phyloP scores from a whole-genome alignment of 805 yeast genomes.

The Candida piceae region DNA sequence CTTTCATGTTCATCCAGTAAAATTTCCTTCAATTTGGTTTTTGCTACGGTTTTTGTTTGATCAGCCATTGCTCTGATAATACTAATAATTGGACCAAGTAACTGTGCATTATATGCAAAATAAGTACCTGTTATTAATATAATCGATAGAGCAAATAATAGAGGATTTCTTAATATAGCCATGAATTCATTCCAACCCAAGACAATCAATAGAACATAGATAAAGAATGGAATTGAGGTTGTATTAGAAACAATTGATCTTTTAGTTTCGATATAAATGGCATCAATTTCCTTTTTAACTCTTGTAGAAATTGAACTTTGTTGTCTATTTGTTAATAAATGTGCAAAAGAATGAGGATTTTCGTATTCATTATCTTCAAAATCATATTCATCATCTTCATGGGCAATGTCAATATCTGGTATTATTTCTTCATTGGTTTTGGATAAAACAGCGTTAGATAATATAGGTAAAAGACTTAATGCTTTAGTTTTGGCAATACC shows the following conservation, averaged over 20 bases:
- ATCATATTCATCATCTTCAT: constrained; percentile 31
- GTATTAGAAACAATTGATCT: constrained; percentile 75
- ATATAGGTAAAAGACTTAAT: constrained; percentile 50
- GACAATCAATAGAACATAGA: constrained; percentile 65
- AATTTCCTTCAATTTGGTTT: constrained; percentile 53
- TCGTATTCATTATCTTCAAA: constrained; percentile 35
- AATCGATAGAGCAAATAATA: constrained; percentile 62
- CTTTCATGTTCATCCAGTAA: constrained; percentile 43
- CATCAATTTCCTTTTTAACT: constrained; percentile 72
- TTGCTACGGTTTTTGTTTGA: constrained; percentile 53
- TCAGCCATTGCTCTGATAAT: constrained; percentile 54
- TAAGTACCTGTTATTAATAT: constrained; percentile 56
- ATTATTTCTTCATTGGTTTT: constrained; percentile 48
- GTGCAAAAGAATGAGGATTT: constrained; percentile 42
- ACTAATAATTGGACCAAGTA: constrained; percentile 70
- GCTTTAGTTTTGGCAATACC: constrained; percentile 56
- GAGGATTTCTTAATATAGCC: constrained; percentile 81
- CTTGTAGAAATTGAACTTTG: constrained; percentile 51
- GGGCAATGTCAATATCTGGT: constrained; percentile 50
- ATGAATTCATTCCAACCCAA: constrained; percentile 96
- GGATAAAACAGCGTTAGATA: constrained; percentile 48
- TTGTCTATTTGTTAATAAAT: constrained; percentile 51
- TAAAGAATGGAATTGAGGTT: constrained; percentile 78
- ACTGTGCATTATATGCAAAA: constrained; percentile 61
- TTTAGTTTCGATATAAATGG: constrained; percentile 80